Conservation (phyloP, 306 rosid species). For the Purshia tridentata region DNA sequence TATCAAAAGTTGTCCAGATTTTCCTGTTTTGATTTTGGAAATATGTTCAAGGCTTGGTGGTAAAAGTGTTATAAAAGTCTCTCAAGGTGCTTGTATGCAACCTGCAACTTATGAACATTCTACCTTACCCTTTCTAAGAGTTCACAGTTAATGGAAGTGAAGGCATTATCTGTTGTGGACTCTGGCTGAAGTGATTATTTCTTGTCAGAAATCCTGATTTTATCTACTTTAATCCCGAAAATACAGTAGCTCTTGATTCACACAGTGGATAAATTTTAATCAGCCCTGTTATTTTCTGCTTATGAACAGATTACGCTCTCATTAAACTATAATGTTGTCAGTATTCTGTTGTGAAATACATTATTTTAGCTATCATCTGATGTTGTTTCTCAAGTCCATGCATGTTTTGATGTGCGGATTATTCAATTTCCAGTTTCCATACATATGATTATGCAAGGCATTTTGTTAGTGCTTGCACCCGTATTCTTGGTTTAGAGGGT, state of each 20-base stretch:
- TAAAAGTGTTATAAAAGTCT: neutral
- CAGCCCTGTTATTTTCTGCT: conserved; percentile 4
- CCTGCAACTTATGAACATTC: neutral
- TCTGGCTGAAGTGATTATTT: neutral
- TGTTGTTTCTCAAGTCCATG: conserved; percentile 7
- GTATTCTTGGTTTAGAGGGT: conserved; percentile 92
- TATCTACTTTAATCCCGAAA: neutral
- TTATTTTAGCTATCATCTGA: neutral
- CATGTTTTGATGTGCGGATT: conserved; percentile 12
- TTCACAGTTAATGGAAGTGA: neutral
- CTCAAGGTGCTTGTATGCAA: neutral
- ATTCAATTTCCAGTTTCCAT: conserved; percentile 66
- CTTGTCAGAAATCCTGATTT: neutral
- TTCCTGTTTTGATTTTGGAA: neutral
- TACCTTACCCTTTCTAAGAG: neutral
- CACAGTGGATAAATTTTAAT: neutral
- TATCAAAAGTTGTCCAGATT: neutral
- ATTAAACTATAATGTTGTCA: neutral
- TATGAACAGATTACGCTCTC: neutral
- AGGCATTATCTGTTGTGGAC: neutral
- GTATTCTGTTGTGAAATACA: neutral
- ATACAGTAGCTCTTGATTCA: neutral
- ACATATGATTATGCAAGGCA: conserved; percentile 98
- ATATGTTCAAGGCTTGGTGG: neutral
- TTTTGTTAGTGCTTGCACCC: conserved; percentile 96